Base-by-base conservation (phyloP, 495 filamentous ascomycete genomes). In the Thermothielavioides terrestris region DNA sequence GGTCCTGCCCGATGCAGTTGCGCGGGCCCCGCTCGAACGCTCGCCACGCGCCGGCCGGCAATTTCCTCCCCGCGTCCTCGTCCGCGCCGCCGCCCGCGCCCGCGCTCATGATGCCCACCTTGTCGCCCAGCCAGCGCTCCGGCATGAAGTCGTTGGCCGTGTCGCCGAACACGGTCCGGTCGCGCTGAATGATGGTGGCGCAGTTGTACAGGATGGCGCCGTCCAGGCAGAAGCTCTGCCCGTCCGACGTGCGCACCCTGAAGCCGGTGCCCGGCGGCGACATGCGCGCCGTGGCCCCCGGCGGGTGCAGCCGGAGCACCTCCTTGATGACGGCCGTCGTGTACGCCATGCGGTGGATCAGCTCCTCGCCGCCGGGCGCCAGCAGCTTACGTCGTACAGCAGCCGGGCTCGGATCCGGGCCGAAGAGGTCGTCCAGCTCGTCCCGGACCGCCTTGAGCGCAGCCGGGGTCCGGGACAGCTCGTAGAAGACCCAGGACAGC, bases 91-190 rank as follows among this genome's bases (percentile, higher is more conserved):
- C 50, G 20, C 62, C 27, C 18, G 54, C 54, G 23, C 32, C 61
- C 10, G 35, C 27, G 28, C 37, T 51, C 52, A 50, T 55, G 28
- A 50, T 55, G 22, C 39, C 54, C 40, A 38, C 48, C 42, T 58
- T 61, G 40, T 76, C 76, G 39, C 77, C 75, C 0, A 83, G 61
- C 79, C 82, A 83, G 4, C 81, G 67, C 60, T 83, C 80, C 1
- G 81, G 81, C 8, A 71, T 65, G 57, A 80, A 85, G 26, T 77
- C 72, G 4, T 79, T 64, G 0, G 73, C 77, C 44, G 79, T 76
- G 0, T 73, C 63, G 0, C 81, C 67, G 32, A 55, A 88, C 1
- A 85, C 77, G 14, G 66, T 54, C 5, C 73, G 70, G 54, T 86
- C 82, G 1, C 69, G 70, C 17, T 86, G 82, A 46, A 83, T 68